These are phyloP conservation scores for Chiua virens DNA, from an alignment of 768 basidiomycete genomes.

Conservation along the genomic window DNA sequence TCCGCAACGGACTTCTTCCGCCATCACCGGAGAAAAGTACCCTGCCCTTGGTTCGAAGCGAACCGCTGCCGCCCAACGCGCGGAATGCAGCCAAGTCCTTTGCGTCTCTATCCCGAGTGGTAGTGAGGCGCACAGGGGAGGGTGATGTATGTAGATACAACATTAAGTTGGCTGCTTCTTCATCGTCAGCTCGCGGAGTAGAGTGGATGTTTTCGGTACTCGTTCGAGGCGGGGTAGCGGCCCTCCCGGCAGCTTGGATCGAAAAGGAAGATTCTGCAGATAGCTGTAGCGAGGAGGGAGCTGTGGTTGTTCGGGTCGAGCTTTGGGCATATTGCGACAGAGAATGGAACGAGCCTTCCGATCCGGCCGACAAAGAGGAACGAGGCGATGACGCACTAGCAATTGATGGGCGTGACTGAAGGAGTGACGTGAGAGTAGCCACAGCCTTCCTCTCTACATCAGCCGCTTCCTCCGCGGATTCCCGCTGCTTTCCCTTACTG, in stretches of 20 bases:
- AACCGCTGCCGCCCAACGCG: conserved; percentile 46
- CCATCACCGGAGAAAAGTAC: conserved; percentile 60
- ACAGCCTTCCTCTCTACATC: conserved; percentile 83
- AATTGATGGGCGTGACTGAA: conserved; percentile 64
- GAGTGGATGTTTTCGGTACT: conserved; percentile 38
- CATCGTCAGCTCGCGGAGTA: conserved; percentile 61
- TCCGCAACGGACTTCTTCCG: conserved; percentile 25
- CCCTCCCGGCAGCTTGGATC: conserved; percentile 20
- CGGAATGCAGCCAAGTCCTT: conserved; percentile 59
- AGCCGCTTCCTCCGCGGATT: conserved; percentile 30
- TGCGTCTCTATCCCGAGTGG: conserved; percentile 43
- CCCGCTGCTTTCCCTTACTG: conserved; percentile 53
- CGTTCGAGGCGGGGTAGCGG: conserved; percentile 37
- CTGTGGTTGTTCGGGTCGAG: conserved; percentile 53
- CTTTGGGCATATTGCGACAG: conserved; percentile 67
- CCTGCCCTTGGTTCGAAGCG: conserved; percentile 60
- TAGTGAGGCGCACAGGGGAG: conserved; percentile 66
- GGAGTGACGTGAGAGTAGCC: conserved; percentile 71
- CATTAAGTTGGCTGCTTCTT: conserved; percentile 84
- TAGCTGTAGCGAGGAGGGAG: conserved; percentile 39
- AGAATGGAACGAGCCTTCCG: conserved; percentile 64
- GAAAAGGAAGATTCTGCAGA: conserved; percentile 42
- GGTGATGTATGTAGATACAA: conserved; percentile 83
- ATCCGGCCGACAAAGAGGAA: conserved; percentile 67
- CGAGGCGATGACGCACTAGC: conserved; percentile 66